A percentile compares a stretch with the other conserved stretches of the same genome.
phyloP scores from a whole-genome alignment of 371 early-diverging fungal species.

The Mortierella polycephala region DNA sequence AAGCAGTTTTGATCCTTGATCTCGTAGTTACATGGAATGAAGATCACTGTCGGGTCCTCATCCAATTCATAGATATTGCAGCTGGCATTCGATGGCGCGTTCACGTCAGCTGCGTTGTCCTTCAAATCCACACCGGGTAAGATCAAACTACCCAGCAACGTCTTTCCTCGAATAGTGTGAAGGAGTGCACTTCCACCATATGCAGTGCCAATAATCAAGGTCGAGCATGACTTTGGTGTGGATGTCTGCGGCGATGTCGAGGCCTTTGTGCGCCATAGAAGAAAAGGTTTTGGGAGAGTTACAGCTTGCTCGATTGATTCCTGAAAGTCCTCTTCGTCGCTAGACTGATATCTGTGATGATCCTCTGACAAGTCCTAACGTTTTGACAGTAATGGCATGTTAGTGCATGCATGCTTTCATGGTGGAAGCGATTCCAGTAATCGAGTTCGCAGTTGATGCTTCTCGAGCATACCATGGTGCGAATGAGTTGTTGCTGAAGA shows the following conservation, averaged over 20 bases:
- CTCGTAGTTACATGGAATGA: conserved; percentile 44
- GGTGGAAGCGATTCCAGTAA: no score
- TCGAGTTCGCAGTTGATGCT: no score
- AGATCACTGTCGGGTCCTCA: conserved; percentile 24
- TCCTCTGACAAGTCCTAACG: conserved; percentile 39
- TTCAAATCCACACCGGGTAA: conserved; percentile 50
- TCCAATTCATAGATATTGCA: conserved; percentile 47
- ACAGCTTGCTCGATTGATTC: conserved; percentile 34
- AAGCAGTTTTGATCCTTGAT: conserved; percentile 46
- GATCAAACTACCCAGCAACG: conserved; percentile 34
- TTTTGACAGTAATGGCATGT: not conserved
- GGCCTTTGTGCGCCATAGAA: conserved; percentile 22
- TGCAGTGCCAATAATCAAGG: conserved; percentile 42
- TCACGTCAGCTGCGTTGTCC: conserved; percentile 33
- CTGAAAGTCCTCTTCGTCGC: conserved; percentile 55
- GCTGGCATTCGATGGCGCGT: conserved; percentile 37
- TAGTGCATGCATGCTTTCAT: no score
- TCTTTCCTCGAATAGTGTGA: conserved; percentile 35
- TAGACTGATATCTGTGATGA: conserved; percentile 53
- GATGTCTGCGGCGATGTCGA: conserved; percentile 1
- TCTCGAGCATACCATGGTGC: no score
- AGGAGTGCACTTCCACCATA: conserved; percentile 43
- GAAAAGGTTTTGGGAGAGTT: conserved; percentile 39
- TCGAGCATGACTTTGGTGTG: conserved; percentile 26
- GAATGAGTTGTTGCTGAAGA: no score